Evolutionary conservation across 345 rosid genomes (phyloP), one percentile per base, ranked within the genome.

Genomic region (Murraya paniculata): DNA sequence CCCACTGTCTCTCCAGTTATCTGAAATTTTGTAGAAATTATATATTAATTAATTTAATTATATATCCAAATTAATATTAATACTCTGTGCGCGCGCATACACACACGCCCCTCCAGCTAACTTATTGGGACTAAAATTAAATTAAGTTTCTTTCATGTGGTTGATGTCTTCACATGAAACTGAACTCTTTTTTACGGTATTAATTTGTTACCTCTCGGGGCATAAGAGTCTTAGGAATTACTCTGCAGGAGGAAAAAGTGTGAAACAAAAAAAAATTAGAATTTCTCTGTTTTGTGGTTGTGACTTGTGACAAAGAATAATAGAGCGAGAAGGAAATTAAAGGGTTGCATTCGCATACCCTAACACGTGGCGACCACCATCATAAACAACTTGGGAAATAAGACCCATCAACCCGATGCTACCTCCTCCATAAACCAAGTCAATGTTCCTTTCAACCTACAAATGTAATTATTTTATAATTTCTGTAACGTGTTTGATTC

Each of bases 341-440:
- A 28, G 76, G 39, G 6, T 25, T 6, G 39, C 2, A 11, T 5
- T 33, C 22, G 24, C 55, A 45, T 68, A 92, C 94, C 97, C 94
- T 58, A 89, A 82, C 38, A 90, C 97, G 82, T 92, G 94, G 74
- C 94, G 90, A 61, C 94, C 96, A 25, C 96, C 97, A 45, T 90
- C 86, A 73, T 81, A 89, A 64, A 92, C 94, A 78, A 88, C 90
- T 79, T 89, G 93, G 48, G 94, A 92, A 30, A 90, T 81, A 59
- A 88, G 81, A 28, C 97, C 97, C 94, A 92, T 92, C 78, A 92
- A 78, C 1, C 94, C 94, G 75, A 92, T 85, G 87, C 97, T 92
- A 19, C 94, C 94, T 77, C 97, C 97, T 50, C 97, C 97, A 78
- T 92, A 92, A 55, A 92, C 94, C 80, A 92, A 84, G 88, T 90